These are phyloP conservation scores for Rhynchospora breviuscula DNA, from an alignment of 176 grass and related monocot genomes.

Conservation along the genomic window DNA sequence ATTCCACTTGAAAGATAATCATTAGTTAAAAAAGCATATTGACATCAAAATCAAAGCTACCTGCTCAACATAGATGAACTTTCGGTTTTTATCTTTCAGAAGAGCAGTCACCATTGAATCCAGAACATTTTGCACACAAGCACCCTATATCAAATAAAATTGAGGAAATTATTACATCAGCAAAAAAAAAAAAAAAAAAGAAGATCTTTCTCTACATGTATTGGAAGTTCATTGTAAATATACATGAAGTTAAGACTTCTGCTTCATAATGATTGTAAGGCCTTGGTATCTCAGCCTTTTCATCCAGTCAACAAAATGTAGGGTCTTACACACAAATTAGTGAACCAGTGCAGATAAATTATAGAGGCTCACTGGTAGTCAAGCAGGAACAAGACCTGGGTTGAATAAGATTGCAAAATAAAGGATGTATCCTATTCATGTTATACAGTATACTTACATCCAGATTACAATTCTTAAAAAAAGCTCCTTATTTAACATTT, in stretches of 20 bases:
- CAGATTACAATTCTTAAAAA: neutral
- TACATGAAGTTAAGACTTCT: neutral
- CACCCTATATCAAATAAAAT: conserved; percentile 30
- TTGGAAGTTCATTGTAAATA: neutral
- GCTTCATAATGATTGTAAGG: neutral
- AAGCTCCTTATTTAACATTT: neutral
- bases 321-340: neutral
- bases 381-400: neutral
- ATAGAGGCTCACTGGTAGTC: neutral
- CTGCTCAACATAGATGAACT: conserved; percentile 87
- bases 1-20: conserved; percentile 2
- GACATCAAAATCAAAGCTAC: conserved; percentile 26
- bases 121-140: conserved; percentile 84
- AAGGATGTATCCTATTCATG: neutral
- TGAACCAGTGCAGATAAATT: neutral
- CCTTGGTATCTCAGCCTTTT: neutral
- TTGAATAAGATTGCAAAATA: neutral
- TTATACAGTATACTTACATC: neutral
- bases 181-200: no score
- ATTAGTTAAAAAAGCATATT: neutral
- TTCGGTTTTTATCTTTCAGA: conserved; percentile 80
- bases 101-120: conserved; percentile 72
- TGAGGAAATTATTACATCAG: neutral
- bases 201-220: neutral
- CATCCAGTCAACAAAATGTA: neutral